Evolutionary conservation across 495 filamentous ascomycete species (phyloP).

Genomic region (Sabuloglossum arenarium): DNA sequence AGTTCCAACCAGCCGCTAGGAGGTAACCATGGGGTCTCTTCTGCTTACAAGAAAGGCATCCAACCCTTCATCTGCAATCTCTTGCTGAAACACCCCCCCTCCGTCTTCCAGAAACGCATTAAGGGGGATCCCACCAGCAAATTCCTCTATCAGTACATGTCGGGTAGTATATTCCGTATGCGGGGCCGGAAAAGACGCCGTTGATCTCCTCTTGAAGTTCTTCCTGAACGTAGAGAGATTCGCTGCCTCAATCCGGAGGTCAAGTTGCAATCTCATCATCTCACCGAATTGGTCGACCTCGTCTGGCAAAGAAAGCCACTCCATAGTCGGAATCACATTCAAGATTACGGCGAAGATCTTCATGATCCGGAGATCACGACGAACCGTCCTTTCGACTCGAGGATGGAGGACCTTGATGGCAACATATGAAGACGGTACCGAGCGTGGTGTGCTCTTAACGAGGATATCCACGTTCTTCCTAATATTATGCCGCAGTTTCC

Average conservation of each 20-base stretch:
- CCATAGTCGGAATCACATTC: slow-evolving; percentile 80
- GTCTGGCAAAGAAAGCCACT: slow-evolving; percentile 93
- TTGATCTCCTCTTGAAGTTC: slow-evolving; percentile 74
- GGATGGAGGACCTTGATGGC: slow-evolving; percentile 95
- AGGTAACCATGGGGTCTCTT: not conserved
- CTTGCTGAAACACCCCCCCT: slow-evolving; percentile 78
- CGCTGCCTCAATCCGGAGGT: slow-evolving; percentile 83
- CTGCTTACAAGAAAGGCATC: slow-evolving; percentile 64
- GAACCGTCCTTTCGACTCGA: slow-evolving; percentile 67
- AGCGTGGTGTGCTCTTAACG: slow-evolving; percentile 63
- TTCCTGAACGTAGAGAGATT: slow-evolving; percentile 78
- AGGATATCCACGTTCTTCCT: slow-evolving; percentile 66
- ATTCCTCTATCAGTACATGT: slow-evolving; percentile 88
- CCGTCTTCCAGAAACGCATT: slow-evolving; percentile 77
- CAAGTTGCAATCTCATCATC: slow-evolving; percentile 96
- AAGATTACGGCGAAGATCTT: slow-evolving; percentile 69
- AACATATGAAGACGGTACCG: slow-evolving; percentile 81
- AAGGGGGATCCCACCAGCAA: slow-evolving; percentile 80
- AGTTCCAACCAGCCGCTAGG: not conserved
- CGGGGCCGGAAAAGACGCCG: slow-evolving; percentile 90
- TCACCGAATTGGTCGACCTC: slow-evolving; percentile 87
- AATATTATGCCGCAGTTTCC: slow-evolving; percentile 43
- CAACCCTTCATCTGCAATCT: slow-evolving; percentile 87
- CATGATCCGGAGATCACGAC: slow-evolving; percentile 86
- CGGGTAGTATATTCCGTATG: slow-evolving; percentile 80